Evolutionary conservation across 2,329 filamentous ascomycete genomes (phyloP), one percentile per base, ranked within the genome.

Genomic region (Exserohilum rostratum): DNA sequence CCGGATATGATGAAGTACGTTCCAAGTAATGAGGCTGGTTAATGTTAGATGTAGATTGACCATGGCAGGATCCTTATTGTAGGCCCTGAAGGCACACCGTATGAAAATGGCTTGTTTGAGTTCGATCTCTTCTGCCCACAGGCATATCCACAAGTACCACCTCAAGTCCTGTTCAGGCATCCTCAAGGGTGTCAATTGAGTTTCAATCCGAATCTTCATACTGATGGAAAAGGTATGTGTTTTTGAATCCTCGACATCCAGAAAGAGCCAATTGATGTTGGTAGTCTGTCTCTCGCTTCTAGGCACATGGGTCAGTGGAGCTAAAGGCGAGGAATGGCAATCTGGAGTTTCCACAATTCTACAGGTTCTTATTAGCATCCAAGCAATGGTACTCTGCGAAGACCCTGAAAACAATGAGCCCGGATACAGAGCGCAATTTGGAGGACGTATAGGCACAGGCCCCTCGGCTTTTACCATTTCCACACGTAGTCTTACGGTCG

Each of bases 331-430:
- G 53, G 52, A 67, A 31, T 81, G 83, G 82, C 66, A 74, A 15
- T 71, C 76, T 3, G 62, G 68, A 2, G 69, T 72, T 20, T 83
- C 81, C 6, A 83, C 80, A 1, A 68, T 83, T 5, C 68, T 82
- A 3, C 80, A 82, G 56, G 65, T 83, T 9, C 71, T 82, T 11
- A 77, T 85, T 18, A 82, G 78, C 42, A 81, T 85, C 48, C 83
- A 85, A 61, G 75, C 77, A 34, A 83, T 85, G 82, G 78, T 85
- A 18, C 77, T 85, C 50, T 80, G 77, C 58, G 77, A 79, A 15
- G 57, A 80, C 33, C 83, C 82, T 1, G 80, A 72, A 55, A 78
- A 76, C 71, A 85, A 85, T 65, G 80, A 84, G 64, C 83, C 82
- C 0, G 77, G 75, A 1, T 60, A 64, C 18, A 13, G 12, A n/a